Evolutionary conservation across 805 yeast species (phyloP), one percentile per base, ranked within the genome.

Genomic region (Phaffomyces antillensis): DNA sequence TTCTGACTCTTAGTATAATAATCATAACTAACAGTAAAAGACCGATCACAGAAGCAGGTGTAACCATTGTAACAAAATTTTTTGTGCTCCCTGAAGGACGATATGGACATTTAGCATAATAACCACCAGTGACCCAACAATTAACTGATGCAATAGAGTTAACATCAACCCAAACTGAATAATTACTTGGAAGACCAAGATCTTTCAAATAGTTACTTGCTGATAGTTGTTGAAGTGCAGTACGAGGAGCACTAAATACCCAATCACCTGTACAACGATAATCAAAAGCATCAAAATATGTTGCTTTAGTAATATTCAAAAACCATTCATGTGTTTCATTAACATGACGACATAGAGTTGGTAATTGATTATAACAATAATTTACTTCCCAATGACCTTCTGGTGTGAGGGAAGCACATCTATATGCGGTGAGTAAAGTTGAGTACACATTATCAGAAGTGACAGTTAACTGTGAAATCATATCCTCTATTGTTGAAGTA

Each of bases 121-220:
- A 77, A 0, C 96, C 96, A 1, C 96, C 96, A 12, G 76, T 62
- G 5, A 89, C 89, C 90, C 93, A 91, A 58, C 98, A 90, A 44
- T 79, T 75, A 3, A 73, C 64, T 18, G 81, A 79, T 1, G 86
- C 75, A 20, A 91, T 71, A 16, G 90, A 86, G 59, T 91, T 90
- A 50, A 88, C 53, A 63, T 87, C 88, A 4, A 88, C 76, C 97
- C 97, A 90, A 0, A 79, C 66, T 0, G 76, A 75, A 7, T 34
- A 36, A 11, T 6, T 16, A 13, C 52, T 62, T 15, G 48, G 52
- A 2, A 55, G 49, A 15, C 63, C 59, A 3, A 53, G 48, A 0
- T 43, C 35, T 0, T 53, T 51, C 24, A 68, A 35, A 4, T 46
- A 37, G 3, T 43, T 36, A 1, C 49, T 45, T 17, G 71, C 51